These are phyloP conservation scores for Tetragonia tetragonoides DNA, from an alignment of 148 eudicot species.

Conservation along the genomic window DNA sequence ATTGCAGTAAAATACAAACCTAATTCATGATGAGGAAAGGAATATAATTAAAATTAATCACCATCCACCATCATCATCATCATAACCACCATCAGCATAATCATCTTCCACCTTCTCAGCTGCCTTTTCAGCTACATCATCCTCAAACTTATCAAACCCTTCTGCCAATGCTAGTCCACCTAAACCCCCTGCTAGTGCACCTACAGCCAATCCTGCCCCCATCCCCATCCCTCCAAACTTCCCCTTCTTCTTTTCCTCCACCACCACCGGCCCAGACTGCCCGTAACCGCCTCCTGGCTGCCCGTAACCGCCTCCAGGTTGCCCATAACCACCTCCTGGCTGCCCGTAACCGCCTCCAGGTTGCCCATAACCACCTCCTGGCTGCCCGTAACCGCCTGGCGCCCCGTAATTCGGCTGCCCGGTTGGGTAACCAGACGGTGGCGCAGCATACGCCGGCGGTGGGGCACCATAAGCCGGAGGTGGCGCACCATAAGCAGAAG, in stretches of 20 bases:
- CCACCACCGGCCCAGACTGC: constrained; percentile 24
- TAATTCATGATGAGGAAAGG: too few relatives aligned
- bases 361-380: constrained; percentile 24
- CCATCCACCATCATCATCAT: constrained; percentile 31
- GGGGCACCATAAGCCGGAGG: not conserved
- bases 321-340: constrained; percentile 31
- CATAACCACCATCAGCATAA: constrained; percentile 37
- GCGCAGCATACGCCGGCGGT: constrained; percentile 13
- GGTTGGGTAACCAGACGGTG: constrained; percentile 16
- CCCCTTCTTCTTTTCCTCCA: constrained; percentile 54
- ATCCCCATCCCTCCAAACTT: constrained; percentile 74
- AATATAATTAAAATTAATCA: not conserved
- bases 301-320: too few relatives aligned
- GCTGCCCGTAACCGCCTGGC: constrained; percentile 8
- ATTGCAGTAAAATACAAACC: too few relatives aligned
- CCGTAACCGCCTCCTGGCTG: too few relatives aligned
- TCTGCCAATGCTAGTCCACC: constrained; percentile 79
- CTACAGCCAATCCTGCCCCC: constrained; percentile 92
- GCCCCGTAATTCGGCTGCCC: not conserved
- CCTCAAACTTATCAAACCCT: constrained; percentile 64
- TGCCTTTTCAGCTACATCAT: constrained; percentile 60
- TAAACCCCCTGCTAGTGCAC: constrained; percentile 71
- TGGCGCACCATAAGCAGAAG: not conserved
- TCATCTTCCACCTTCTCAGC: constrained; percentile 74
- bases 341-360: constrained; percentile 16